phyloP scores from a whole-genome alignment of 2,329 filamentous ascomycete genomes.

The Penicillium palitans region DNA sequence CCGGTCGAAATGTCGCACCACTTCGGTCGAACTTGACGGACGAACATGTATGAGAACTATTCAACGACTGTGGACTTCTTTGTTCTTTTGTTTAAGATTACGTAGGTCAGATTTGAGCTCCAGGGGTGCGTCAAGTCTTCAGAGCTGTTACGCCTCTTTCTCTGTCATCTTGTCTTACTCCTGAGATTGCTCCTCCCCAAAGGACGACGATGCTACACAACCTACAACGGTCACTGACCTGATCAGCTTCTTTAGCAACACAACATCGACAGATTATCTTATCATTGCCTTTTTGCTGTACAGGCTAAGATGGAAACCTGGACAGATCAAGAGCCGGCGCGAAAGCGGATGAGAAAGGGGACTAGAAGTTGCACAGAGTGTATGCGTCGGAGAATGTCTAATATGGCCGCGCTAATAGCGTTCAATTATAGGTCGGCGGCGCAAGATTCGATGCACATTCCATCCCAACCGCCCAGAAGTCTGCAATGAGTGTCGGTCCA shows the following conservation, averaged over 20 bases:
- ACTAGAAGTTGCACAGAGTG: conserved; percentile 47
- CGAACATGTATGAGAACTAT: conserved; percentile 11
- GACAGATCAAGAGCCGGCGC: conserved; percentile 37
- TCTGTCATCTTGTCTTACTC: not conserved
- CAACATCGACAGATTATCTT: not conserved
- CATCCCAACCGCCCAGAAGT: conserved; percentile 32
- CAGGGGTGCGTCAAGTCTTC: not conserved
- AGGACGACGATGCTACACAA: not conserved
- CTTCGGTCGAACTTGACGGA: conserved; percentile 26
- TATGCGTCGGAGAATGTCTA: conserved; percentile 16
- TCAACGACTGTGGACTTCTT: not conserved
- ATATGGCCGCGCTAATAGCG: not conserved
- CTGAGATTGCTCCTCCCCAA: not conserved
- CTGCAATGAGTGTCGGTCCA: conserved; percentile 45
- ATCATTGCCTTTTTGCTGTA: not conserved
- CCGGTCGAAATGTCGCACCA: not conserved
- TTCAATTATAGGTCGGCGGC: conserved; percentile 35
- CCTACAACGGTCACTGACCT: not conserved
- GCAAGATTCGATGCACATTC: conserved; percentile 48
- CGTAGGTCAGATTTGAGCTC: not conserved
- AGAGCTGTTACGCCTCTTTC: not conserved
- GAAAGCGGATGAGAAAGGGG: conserved; percentile 47
- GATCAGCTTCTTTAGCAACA: not conserved
- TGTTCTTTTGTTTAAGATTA: conserved; percentile 1
- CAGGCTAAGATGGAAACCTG: conserved; percentile 19